These are phyloP conservation scores for Aspergillus intermedius DNA, from an alignment of 2,329 filamentous ascomycete genomes.

Conservation along the genomic window DNA sequence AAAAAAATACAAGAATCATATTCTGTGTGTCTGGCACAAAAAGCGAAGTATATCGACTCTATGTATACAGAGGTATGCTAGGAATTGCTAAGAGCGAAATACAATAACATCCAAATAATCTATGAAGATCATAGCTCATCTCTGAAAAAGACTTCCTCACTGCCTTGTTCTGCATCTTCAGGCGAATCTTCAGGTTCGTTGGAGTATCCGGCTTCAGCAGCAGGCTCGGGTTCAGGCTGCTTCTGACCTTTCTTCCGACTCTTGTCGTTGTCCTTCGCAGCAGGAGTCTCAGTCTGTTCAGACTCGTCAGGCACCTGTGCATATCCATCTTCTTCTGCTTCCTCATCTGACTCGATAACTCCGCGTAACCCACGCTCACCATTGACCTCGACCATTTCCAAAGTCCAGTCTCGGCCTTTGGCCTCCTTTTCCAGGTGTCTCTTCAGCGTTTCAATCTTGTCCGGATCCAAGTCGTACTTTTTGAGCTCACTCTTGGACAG, in stretches of 20 bases:
- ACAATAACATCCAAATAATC: not conserved
- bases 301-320: not conserved
- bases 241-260: not conserved
- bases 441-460: constrained; percentile 63
- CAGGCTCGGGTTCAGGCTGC: constrained; percentile 5
- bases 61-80: not conserved
- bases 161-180: constrained; percentile 21
- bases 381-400: constrained; percentile 69
- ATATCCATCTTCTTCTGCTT: constrained; percentile 27
- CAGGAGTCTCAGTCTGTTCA: not conserved
- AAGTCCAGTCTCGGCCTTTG: constrained; percentile 66
- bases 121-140: constrained; percentile 27
- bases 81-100: not conserved
- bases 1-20: no score
- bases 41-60: no score
- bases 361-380: constrained; percentile 62
- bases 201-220: constrained; percentile 5
- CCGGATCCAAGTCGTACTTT: constrained; percentile 58
- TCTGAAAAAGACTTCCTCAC: constrained; percentile 35
- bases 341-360: constrained; percentile 56
- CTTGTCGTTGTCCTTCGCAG: not conserved
- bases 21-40: no score
- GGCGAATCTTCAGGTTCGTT: constrained; percentile 1
- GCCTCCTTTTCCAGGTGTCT: constrained; percentile 63
- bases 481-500: constrained; percentile 62